phyloP scores from a whole-genome alignment of 352 stramenopile species.

The Phytopythium ostracodes region DNA sequence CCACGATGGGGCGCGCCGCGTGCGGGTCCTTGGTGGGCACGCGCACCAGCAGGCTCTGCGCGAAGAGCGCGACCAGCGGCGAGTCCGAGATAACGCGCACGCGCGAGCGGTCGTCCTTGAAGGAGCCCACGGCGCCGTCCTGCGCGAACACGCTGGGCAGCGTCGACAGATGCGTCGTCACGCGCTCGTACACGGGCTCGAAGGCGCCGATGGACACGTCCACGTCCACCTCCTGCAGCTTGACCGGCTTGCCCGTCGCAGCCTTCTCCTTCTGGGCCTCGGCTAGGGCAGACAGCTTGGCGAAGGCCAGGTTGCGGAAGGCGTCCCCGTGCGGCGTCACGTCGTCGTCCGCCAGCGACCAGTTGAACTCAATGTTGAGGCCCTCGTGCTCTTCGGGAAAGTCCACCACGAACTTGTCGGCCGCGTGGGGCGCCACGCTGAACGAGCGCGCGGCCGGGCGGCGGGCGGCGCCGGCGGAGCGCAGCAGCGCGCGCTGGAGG shows the following conservation, averaged over 20 bases:
- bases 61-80: constrained; percentile 61
- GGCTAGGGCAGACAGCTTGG: constrained; percentile 57
- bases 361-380: constrained; percentile 86
- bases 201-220: constrained; percentile 65
- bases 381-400: constrained; percentile 75
- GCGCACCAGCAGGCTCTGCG: constrained; percentile 67
- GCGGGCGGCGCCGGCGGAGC: constrained; percentile 32
- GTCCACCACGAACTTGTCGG: constrained; percentile 79
- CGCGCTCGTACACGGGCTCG: constrained; percentile 56
- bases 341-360: constrained; percentile 77
- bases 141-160: constrained; percentile 61
- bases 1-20: constrained; percentile 69
- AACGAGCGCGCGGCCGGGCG: constrained; percentile 35
- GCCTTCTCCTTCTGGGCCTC: constrained; percentile 58
- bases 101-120: constrained; percentile 68
- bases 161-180: constrained; percentile 65
- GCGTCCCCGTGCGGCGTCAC: constrained; percentile 75
- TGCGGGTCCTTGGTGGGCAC: constrained; percentile 62
- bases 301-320: constrained; percentile 72
- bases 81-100: constrained; percentile 81
- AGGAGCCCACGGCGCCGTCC: constrained; percentile 73
- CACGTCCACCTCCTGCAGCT: constrained; percentile 62
- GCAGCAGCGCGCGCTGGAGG: constrained; percentile 41
- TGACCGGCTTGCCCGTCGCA: constrained; percentile 42
- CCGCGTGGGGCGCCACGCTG: constrained; percentile 49